These are phyloP conservation scores for Mortierella sp. DNA, from an alignment of 371 early-diverging fungal species.

Conservation along the genomic window DNA sequence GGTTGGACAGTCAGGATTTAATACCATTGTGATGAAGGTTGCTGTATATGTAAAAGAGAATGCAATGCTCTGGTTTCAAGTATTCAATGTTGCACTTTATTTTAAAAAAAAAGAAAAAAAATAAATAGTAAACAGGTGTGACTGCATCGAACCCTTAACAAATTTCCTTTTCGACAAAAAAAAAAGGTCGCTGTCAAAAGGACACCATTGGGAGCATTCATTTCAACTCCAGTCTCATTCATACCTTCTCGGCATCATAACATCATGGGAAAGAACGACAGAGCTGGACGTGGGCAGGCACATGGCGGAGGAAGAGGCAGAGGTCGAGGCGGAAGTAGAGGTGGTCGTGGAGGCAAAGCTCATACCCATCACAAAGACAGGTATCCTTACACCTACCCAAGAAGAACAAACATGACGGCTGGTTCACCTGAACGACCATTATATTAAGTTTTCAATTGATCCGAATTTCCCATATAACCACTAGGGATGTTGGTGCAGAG, in stretches of 20 bases:
- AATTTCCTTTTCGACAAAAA: background rate
- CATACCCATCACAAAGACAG: slow-evolving; percentile 51
- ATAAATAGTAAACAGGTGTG: slow-evolving; percentile 25
- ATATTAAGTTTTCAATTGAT: background rate
- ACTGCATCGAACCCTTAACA: slow-evolving; percentile 27
- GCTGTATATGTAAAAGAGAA: background rate
- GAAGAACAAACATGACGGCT: no score
- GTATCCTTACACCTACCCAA: slow-evolving; percentile 9
- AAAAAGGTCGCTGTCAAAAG: background rate
- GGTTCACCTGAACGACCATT: background rate
- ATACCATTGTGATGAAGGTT: slow-evolving; percentile 3
- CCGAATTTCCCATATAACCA: background rate
- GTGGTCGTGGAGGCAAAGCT: slow-evolving; percentile 43
- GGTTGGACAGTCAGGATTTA: background rate
- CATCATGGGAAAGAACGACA: slow-evolving; percentile 55
- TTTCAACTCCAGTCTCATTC: slow-evolving; percentile 9
- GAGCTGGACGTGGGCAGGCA: slow-evolving; percentile 43
- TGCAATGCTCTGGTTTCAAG: background rate
- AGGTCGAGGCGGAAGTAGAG: slow-evolving; percentile 55
- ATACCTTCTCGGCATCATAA: background rate
- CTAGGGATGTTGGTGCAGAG: slow-evolving; percentile 52
- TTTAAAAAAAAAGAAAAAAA: slow-evolving; percentile 15
- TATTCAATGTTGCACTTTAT: background rate
- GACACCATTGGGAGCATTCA: slow-evolving; percentile 4
- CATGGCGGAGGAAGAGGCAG: slow-evolving; percentile 54